phyloP scores from a whole-genome alignment of 1,284 basidiomycete genomes.

The Takashimella koratensis region DNA sequence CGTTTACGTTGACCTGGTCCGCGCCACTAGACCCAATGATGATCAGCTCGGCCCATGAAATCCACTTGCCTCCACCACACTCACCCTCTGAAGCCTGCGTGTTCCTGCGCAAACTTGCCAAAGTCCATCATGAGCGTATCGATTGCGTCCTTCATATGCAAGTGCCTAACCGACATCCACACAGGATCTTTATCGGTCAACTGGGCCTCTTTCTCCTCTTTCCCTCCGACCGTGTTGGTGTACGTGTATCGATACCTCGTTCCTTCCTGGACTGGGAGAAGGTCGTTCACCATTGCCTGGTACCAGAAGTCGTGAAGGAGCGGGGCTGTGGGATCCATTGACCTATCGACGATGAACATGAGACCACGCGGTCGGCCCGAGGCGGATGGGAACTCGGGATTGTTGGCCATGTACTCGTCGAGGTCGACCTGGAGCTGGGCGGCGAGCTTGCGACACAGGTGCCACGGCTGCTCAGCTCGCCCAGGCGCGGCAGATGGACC shows the following conservation, averaged over 20 bases:
- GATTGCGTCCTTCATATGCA: constrained; percentile 98
- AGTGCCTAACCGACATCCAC: constrained; percentile 88
- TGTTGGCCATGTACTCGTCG: constrained; percentile 78
- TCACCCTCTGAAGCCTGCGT: constrained; percentile 75
- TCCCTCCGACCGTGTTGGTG: constrained; percentile 68
- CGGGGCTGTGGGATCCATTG: constrained; percentile 89
- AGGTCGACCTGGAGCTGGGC: constrained; percentile 73
- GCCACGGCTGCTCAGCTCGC: constrained; percentile 57
- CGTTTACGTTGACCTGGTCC: constrained; percentile 71
- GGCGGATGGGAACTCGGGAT: constrained; percentile 69
- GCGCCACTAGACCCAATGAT: constrained; percentile 53
- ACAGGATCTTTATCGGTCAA: constrained; percentile 83
- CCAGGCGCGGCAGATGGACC: constrained; percentile 42
- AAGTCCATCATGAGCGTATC: constrained; percentile 94
- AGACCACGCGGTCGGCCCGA: constrained; percentile 62
- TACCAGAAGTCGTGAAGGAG: constrained; percentile 98
- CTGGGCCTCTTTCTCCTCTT: constrained; percentile 80
- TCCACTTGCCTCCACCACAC: constrained; percentile 3
- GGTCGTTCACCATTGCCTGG: constrained; percentile 96
- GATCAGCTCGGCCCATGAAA: constrained; percentile 10
- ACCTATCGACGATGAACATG: constrained; percentile 88
- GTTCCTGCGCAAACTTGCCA: constrained; percentile 86
- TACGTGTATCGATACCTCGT: constrained; percentile 86
- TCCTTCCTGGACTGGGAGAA: constrained; percentile 83
- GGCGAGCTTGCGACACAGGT: constrained; percentile 57